These are phyloP conservation scores for Limonium bicolor DNA, from an alignment of 148 eudicot genomes.

Conservation along the genomic window DNA sequence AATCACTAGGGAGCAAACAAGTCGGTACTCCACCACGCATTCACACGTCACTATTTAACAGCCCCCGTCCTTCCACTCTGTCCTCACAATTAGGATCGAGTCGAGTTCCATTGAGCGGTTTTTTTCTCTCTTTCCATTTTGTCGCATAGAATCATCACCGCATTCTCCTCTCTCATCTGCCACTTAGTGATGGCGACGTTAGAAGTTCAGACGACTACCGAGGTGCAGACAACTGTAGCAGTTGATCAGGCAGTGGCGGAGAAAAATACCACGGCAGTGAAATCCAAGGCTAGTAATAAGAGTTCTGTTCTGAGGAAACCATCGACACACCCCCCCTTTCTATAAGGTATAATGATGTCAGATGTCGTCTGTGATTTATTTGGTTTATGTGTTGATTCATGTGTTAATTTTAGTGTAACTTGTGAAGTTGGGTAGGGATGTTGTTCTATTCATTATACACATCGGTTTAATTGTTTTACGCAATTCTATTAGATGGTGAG, in stretches of 20 bases:
- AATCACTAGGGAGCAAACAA: too few relatives aligned
- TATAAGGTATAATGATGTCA: slow-evolving; percentile 6
- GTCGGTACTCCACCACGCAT: background rate
- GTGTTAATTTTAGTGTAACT: too few relatives aligned
- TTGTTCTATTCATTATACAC: background rate
- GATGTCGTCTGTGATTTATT: background rate
- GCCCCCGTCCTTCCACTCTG: background rate
- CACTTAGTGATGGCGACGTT: background rate
- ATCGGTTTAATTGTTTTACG: background rate
- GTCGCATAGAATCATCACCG: background rate
- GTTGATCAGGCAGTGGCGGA: background rate
- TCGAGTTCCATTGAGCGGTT: background rate
- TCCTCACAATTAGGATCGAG: background rate
- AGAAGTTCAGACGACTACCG: background rate
- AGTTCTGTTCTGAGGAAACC: background rate
- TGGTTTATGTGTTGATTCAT: background rate
- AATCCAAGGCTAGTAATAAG: background rate
- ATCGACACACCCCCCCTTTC: slow-evolving; percentile 13
- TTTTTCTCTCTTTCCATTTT: background rate
- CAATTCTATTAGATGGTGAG: slow-evolving; percentile 19
- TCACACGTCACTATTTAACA: slow-evolving; percentile 3
- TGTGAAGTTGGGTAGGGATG: background rate
- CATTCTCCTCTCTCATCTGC: background rate
- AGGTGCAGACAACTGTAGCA: too few relatives aligned
- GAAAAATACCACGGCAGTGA: background rate